Evolutionary conservation across 768 basidiomycete genomes (phyloP).

Genomic region (Roridomyces roridus): DNA sequence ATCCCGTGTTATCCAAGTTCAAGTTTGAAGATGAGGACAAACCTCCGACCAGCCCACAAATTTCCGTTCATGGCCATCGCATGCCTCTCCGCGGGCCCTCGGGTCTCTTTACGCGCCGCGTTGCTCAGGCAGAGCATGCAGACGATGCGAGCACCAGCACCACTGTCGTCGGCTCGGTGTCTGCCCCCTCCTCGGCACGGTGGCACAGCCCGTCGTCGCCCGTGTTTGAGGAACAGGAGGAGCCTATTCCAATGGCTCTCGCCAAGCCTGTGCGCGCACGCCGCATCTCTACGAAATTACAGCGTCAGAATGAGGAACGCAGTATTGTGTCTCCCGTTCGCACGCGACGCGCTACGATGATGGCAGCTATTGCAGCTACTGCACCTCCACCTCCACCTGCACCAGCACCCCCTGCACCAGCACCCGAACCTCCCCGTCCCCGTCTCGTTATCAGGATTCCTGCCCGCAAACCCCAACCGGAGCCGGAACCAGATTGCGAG

Average conservation of each 20-base stretch:
- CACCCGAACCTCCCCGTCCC: too few relatives aligned
- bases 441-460: too few relatives aligned
- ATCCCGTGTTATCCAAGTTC: slow-evolving; percentile 48
- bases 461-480: too few relatives aligned
- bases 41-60: neutral
- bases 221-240: neutral
- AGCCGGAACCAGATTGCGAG: too few relatives aligned
- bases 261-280: slow-evolving; percentile 20
- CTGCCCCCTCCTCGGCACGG: neutral
- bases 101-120: slow-evolving; percentile 17
- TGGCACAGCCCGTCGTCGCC: neutral
- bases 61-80: neutral
- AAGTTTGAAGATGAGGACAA: slow-evolving; percentile 45
- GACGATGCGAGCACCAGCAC: neutral
- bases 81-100: slow-evolving; percentile 28
- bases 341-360: neutral
- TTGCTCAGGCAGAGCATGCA: neutral
- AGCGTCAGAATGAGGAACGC: slow-evolving; percentile 16
- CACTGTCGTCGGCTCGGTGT: neutral
- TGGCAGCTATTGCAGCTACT: neutral
- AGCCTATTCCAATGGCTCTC: slow-evolving; percentile 11
- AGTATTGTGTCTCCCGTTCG: neutral
- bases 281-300: slow-evolving; percentile 20
- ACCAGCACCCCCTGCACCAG: too few relatives aligned
- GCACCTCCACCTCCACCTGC: neutral